Percentiles rank a stretch among this genome's conserved stretches.
These are phyloP conservation scores for Schizothecium vesticola DNA, from an alignment of 495 filamentous ascomycete genomes.

Conservation along the genomic window DNA sequence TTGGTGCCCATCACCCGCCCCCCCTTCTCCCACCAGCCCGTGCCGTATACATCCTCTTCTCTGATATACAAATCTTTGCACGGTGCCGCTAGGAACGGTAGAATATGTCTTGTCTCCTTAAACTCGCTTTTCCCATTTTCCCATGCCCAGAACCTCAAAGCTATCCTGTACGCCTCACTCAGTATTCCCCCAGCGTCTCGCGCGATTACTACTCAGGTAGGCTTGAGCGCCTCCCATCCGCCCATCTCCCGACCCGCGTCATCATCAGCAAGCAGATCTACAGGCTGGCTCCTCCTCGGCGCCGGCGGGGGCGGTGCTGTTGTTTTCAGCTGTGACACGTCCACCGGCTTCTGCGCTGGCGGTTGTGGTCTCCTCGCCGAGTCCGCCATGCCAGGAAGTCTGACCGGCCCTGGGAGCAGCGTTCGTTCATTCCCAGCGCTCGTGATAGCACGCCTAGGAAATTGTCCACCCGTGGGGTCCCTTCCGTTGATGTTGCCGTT, in stretches of 20 bases:
- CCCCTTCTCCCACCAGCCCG: neutral
- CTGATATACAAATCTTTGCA: neutral
- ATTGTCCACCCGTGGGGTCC: constrained; percentile 13
- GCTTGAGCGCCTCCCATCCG: constrained; percentile 46
- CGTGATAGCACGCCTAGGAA: constrained; percentile 1
- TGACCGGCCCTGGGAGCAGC: constrained; percentile 20
- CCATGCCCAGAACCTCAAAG: neutral
- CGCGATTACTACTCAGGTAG: constrained; percentile 11
- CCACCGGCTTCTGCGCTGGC: constrained; percentile 17
- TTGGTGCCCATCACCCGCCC: neutral
- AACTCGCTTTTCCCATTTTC: neutral
- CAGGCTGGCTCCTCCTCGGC: constrained; percentile 22
- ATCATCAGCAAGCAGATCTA: constrained; percentile 40
- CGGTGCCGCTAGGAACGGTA: neutral
- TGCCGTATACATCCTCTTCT: neutral
- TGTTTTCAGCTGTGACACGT: constrained; percentile 11
- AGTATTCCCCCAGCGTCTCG: neutral
- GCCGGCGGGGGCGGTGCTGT: constrained; percentile 20
- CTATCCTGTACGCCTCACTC: neutral
- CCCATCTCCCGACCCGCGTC: constrained; percentile 33
- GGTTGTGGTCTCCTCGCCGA: constrained; percentile 11
- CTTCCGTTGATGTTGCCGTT: constrained; percentile 5
- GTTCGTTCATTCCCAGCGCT: constrained; percentile 7
- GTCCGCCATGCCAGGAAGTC: constrained; percentile 18
- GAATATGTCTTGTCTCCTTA: neutral